Base-by-base conservation (phyloP, 208 protist genomes). In the Wallacemonas rigidus region DNA sequence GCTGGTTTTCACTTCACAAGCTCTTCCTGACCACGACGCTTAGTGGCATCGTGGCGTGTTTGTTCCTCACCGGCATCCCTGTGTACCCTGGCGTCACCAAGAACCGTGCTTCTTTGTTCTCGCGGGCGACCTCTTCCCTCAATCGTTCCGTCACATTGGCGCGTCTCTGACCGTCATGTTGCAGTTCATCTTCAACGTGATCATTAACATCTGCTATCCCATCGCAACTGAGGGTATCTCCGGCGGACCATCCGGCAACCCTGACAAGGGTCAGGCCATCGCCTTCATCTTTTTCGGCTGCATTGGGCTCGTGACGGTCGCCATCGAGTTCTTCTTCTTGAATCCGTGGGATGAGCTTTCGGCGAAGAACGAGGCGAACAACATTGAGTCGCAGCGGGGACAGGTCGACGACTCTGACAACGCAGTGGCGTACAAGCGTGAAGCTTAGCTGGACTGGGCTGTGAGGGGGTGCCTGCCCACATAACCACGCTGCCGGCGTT, bases 71-170 rank as follows among this genome's bases (percentile, higher is more conserved):
- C 12, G 61, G 60, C 12, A 36, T 67, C 11, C 3, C 41, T 26
- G 38, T 69, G 40, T 41, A 69, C 48, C 62, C 55, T 14, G 2
- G 51, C 40, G 40, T 57, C 40, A 64, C 15, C 43, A 14, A 57
- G 47, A 82, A 12, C 71, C 82, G 64, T 86, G 72, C 73, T 90
- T 89, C 63, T 87, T 58, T 50, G 77, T 89, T 12, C 75, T 92
- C 14, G 65, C 84, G 2, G 67, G 80, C 41, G 80, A 89, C 45
- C 45, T 92, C 26, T 90, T 92, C 38, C 87, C 87, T 26, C 3
- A 56, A 26, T 56, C 51, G 51, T 56, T 56, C 51, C 51, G 51
- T 17, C 51, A 4, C 7, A 56, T 56, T 56, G 51, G 35, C 26
- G 5, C 35, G 55, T 5, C 35, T 6, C 9, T 4, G 55, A 39